Percentiles rank a stretch among this genome's conserved stretches.
These are phyloP conservation scores for Phytophthora citrophthora DNA, from an alignment of 352 stramenopile genomes.

Conservation along the genomic window DNA sequence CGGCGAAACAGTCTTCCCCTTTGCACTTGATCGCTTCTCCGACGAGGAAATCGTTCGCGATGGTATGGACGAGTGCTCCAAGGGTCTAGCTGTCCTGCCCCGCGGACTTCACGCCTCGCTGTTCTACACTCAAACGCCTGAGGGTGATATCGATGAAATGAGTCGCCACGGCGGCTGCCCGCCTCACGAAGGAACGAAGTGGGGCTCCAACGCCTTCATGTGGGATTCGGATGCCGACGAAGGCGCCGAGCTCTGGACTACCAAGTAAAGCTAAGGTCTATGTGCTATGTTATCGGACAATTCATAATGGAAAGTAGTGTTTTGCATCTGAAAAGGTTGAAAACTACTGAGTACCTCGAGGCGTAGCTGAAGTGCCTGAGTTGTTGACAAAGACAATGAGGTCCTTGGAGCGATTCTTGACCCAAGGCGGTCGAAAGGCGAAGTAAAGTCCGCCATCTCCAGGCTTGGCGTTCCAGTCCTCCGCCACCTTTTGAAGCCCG, in stretches of 20 bases:
- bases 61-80: conserved; percentile 83
- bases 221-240: conserved; percentile 85
- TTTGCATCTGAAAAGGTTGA: neutral
- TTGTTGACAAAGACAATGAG: conserved; percentile 50
- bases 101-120: conserved; percentile 73
- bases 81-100: conserved; percentile 73
- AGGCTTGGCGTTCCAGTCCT: conserved; percentile 81
- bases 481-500: conserved; percentile 74
- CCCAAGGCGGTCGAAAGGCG: conserved; percentile 63
- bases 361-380: conserved; percentile 4
- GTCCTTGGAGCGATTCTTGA: conserved; percentile 66
- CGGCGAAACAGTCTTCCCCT: conserved; percentile 96
- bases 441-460: conserved; percentile 70
- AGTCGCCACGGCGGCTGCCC: conserved; percentile 81
- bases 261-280: conserved; percentile 49
- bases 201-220: conserved; percentile 86
- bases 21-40: conserved; percentile 71
- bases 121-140: conserved; percentile 84
- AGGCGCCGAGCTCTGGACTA: conserved; percentile 79
- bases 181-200: conserved; percentile 83
- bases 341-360: conserved; percentile 16
- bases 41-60: conserved; percentile 71
- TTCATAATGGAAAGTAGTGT: conserved; percentile 28
- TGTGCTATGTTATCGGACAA: conserved; percentile 12
- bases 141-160: conserved; percentile 77